These are phyloP conservation scores for Warburgia ugandensis DNA, from an alignment of 164 flowering plant species.

Conservation along the genomic window DNA sequence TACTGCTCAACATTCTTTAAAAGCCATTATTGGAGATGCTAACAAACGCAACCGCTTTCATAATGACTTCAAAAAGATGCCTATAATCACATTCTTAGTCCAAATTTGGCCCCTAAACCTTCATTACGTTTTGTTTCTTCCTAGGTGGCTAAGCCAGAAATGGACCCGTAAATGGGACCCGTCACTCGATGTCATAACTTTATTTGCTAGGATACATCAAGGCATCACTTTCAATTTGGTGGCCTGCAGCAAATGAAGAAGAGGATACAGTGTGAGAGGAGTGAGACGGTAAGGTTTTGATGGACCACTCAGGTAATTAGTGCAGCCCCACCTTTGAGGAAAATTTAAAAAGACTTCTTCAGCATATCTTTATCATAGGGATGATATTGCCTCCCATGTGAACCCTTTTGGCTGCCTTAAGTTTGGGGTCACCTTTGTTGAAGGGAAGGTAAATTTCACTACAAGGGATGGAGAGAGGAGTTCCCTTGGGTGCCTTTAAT, in stretches of 20 bases:
- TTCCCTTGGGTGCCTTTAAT: slow-evolving; percentile 11
- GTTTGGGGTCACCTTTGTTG: slow-evolving; percentile 20
- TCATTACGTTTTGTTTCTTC: background rate
- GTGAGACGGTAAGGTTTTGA: background rate
- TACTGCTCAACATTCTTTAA: no score
- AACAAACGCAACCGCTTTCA: no score
- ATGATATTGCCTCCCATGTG: slow-evolving; percentile 23
- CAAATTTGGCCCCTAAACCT: no score
- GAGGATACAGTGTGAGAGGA: background rate
- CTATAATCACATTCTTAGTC: no score
- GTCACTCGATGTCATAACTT: no score
- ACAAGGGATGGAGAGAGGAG: slow-evolving; percentile 10
- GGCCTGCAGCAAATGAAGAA: background rate
- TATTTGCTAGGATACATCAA: no score
- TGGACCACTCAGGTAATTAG: slow-evolving; percentile 6
- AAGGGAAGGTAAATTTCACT: slow-evolving; percentile 19
- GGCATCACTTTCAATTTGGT: no score
- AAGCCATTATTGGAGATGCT: no score
- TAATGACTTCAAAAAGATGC: no score
- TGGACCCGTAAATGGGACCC: no score
- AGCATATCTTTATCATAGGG: background rate
- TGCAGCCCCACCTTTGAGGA: background rate
- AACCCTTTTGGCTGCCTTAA: slow-evolving; percentile 30
- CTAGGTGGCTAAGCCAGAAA: no score
- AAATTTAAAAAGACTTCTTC: background rate